Conservation (phyloP, 2,329 filamentous ascomycete species). For the Teratosphaeria viscida region DNA sequence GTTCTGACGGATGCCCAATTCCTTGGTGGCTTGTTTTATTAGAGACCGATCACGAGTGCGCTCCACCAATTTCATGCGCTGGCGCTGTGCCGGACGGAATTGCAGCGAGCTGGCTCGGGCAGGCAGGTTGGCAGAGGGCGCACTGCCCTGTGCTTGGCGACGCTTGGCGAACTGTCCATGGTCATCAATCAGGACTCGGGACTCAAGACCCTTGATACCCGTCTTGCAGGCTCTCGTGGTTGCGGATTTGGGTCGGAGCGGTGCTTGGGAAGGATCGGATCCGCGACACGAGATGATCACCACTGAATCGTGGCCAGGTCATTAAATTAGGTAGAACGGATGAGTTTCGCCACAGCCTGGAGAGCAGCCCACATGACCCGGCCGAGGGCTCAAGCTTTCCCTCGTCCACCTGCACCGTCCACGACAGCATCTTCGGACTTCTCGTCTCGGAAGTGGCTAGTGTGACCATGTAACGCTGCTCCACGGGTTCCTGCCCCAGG, state of each 20-base stretch:
- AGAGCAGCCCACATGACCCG: background rate
- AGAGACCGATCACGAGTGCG: background rate
- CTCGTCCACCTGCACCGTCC: background rate
- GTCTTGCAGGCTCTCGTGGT: background rate
- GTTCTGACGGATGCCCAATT: background rate
- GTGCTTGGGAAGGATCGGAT: background rate
- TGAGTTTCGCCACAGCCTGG: background rate
- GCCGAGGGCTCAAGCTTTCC: background rate
- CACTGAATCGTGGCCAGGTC: background rate
- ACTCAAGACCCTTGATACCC: background rate
- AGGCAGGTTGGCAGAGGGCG: background rate
- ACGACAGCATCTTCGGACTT: background rate
- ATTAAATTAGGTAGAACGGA: too few species aligned
- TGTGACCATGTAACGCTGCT: background rate
- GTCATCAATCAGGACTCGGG: too few species aligned
- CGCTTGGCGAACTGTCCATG: background rate
- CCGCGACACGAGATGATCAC: background rate
- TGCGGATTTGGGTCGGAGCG: background rate
- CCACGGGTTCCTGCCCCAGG: background rate
- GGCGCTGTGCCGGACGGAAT: background rate
- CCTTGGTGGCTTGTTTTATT: background rate
- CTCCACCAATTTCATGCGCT: background rate
- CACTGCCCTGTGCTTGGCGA: background rate
- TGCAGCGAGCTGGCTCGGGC: background rate
- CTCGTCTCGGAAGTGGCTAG: background rate